Evolutionary conservation across 331 rosid species (phyloP), one percentile per base, ranked within the genome.

Genomic region (Spiraea crenata): DNA sequence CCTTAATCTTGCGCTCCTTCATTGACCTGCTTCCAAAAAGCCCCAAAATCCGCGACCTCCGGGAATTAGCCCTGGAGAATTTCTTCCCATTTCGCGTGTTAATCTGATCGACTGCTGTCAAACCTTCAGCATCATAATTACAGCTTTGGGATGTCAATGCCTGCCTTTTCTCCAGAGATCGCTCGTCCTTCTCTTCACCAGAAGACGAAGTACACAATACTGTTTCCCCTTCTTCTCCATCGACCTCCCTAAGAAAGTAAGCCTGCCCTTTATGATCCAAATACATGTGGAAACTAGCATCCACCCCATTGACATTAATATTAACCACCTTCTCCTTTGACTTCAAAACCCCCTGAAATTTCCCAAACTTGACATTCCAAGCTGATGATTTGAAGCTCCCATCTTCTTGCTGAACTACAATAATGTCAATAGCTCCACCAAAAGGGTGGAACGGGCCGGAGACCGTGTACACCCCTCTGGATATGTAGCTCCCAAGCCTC

Each of bases 381-480:
- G 96, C 96, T 0, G 98, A 95, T 1, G 99, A 95, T 77, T 89
- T 95, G 80, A 82, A 87, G 73, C 85, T 82, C 31, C 96, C 99
- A 60, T 95, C 98, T 67, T 31, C 81, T 71, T 91, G 99, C 69
- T 91, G 79, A 31, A 91, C 97, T 48, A 89, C 96, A 66, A 95
- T 89, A 25, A 95, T 89, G 71, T 95, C 98, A 15, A 95, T 96
- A 63, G 98, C 97, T 63, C 99, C 99, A 11, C 99, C 97, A 76
- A 93, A 88, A 0, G 99, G 96, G 72, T 86, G 99, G 65, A 95
- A 89, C 4, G 99, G 90, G 5, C 85, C 96, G 9, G 96, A 86
- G 31, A 89, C 96, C 0, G 87, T 83, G 87, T 85, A 87, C 6
- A 87, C 92, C 3, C 99, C 97, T 57, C 80, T 85, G 39, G 87